Conservation (phyloP, 768 basidiomycete genomes). For the Guyanaporus albipodus region DNA sequence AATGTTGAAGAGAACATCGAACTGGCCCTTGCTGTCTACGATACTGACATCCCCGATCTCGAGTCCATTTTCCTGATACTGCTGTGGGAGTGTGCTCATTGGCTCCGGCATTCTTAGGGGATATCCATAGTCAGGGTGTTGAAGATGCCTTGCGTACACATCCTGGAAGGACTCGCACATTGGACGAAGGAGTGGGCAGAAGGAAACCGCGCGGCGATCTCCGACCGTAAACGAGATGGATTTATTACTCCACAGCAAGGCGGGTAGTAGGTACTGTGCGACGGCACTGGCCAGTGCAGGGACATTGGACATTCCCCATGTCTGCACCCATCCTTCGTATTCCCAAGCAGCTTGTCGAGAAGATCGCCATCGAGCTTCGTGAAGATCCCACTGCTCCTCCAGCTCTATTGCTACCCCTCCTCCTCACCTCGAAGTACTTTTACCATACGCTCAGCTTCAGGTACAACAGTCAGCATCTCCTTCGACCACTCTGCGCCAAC, state of each 20-base stretch:
- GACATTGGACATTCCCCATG: no score
- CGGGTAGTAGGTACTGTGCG: no score
- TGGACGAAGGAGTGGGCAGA: no score
- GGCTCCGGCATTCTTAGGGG: conserved; percentile 32
- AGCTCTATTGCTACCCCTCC: conserved; percentile 43
- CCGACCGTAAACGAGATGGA: no score
- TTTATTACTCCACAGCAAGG: no score
- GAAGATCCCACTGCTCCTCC: conserved; percentile 27
- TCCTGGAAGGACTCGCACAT: neutral
- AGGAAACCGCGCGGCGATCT: no score
- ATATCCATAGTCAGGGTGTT: conserved; percentile 23
- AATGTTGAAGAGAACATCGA: conserved; percentile 35
- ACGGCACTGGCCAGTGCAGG: no score
- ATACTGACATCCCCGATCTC: conserved; percentile 35
- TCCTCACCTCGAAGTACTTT: conserved; percentile 40
- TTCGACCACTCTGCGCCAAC: conserved; percentile 53
- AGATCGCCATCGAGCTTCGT: conserved; percentile 47
- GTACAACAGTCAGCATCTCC: conserved; percentile 31
- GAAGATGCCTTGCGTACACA: neutral
- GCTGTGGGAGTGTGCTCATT: conserved; percentile 15
- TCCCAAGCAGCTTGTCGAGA: conserved; percentile 44
- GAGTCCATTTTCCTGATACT: conserved; percentile 25
- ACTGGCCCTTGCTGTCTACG: conserved; percentile 19
- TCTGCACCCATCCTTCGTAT: conserved; percentile 31
- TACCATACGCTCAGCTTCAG: conserved; percentile 31